Evolutionary conservation across 257 asterid genomes (phyloP).

Genomic region (Leonotis leonurus): DNA sequence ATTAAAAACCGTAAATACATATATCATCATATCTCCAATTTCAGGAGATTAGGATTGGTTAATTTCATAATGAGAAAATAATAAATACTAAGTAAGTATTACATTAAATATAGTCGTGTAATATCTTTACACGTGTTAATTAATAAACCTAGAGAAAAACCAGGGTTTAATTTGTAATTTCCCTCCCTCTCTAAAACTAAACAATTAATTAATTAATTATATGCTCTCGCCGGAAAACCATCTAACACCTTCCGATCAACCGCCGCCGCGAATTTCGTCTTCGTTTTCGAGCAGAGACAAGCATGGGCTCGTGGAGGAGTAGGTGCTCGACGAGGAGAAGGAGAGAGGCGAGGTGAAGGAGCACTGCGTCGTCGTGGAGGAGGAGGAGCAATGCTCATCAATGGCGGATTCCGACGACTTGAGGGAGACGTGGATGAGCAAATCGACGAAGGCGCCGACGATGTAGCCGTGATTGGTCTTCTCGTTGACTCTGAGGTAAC

Average conservation of each 20-base stretch:
- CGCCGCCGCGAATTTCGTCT: conserved; percentile 8
- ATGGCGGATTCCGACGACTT: conserved; percentile 12
- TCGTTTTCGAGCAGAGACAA: conserved; percentile 22
- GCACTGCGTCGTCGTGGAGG: conserved; percentile 10
- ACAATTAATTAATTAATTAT: background rate
- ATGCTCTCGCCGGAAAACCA: background rate
- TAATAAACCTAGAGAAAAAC: background rate
- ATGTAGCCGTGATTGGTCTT: conserved; percentile 38
- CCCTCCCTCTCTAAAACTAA: background rate
- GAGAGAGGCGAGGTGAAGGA: conserved; percentile 47
- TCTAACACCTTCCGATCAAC: background rate
- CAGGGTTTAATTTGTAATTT: background rate
- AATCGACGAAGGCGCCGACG: conserved; percentile 49
- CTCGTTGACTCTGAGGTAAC: conserved; percentile 41
- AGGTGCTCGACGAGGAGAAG: conserved; percentile 25
- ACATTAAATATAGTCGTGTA: conserved; percentile 14
- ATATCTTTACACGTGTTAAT: conserved; percentile 19
- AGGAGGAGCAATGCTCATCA: conserved; percentile 23
- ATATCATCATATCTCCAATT: background rate
- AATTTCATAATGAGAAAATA: background rate
- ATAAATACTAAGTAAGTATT: background rate
- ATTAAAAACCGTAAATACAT: too few relatives aligned
- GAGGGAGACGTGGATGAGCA: conserved; percentile 25
- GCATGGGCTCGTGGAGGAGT: conserved; percentile 27
- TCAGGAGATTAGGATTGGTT: background rate